Base-by-base conservation (phyloP, 768 basidiomycete genomes). In the Wakefieldia striispora region DNA sequence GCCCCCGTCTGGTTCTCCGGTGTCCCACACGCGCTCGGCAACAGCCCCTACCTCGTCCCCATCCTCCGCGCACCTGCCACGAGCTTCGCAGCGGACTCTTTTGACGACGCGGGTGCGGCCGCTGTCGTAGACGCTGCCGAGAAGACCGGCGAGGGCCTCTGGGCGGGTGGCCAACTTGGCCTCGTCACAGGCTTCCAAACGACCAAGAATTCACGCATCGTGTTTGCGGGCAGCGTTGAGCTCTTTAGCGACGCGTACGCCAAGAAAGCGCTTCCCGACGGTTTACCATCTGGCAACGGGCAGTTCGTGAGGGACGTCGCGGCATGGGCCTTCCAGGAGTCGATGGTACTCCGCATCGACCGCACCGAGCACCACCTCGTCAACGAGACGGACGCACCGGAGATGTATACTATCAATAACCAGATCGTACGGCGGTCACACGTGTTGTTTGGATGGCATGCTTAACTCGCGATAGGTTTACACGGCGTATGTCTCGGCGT, bases 161-260 rank as follows among this genome's bases (percentile, higher is more conserved):
- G 91, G 82, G 89, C 89, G 0, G 95, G 95, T 8, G 82, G 81
- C 53, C 75, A 78, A 36, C 75, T 94, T 31, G 76, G 81, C 38
- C 71, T 97, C 23, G 91, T 94, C 23, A 86, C 87, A 6, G 95
- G 91, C 6, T 90, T 98, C 77, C 97, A 99, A 68, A 82, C 92
- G 3, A 70, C 75, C 19, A 80, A 81, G 50, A 90, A 87, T 55
- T 85, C 85, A 0, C 79, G 95, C 12, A 79, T 86, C 26, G 81
- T 84, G 5, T 95, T 91, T 72, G 76, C 86, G 6, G 95, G 95
- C 6, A 85, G 91, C 21, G 76, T 84, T 8, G 86, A 88, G 7
- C 54, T 94, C 45, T 86, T 98, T 68, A 83, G 79, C 23, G 87
- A 99, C 61, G 80, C 81, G 49, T 86, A 80, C 50, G 82, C 82